Evolutionary conservation across 208 protist genomes (phyloP).

Genomic region (Crithidia expoeki): DNA sequence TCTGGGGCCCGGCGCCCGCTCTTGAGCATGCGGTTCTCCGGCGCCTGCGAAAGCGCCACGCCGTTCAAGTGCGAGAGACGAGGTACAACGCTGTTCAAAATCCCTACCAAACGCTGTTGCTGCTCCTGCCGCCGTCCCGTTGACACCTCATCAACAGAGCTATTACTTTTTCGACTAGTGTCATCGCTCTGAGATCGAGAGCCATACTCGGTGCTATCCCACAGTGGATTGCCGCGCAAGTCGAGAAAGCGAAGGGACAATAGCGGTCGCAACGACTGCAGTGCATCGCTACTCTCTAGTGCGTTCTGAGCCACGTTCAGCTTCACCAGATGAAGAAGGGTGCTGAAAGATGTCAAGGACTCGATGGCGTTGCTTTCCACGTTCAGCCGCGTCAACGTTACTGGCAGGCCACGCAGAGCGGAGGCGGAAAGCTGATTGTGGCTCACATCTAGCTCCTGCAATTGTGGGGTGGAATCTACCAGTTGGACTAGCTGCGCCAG

Average conservation of each 20-base stretch:
- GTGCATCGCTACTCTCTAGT: conserved; percentile 35
- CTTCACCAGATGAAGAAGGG: conserved; percentile 40
- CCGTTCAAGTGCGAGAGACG: conserved; percentile 68
- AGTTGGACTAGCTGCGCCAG: conserved; percentile 48
- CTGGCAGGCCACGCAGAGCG: conserved; percentile 42
- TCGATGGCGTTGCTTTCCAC: conserved; percentile 53
- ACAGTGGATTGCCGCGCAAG: conserved; percentile 59
- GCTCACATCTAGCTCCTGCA: conserved; percentile 65
- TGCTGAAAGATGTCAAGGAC: conserved; percentile 42
- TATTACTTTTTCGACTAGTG: background rate
- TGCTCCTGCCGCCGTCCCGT: background rate
- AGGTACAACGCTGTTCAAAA: conserved; percentile 47
- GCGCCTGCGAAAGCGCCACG: conserved; percentile 65
- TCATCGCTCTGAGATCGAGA: background rate
- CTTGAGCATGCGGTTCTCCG: conserved; percentile 56
- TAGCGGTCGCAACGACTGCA: conserved; percentile 42
- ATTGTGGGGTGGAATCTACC: conserved; percentile 34
- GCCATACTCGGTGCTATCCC: background rate
- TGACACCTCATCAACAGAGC: background rate
- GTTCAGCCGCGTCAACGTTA: conserved; percentile 45
- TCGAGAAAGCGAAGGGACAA: conserved; percentile 65
- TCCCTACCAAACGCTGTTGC: conserved; percentile 17
- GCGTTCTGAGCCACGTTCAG: conserved; percentile 60
- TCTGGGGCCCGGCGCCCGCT: conserved; percentile 24
- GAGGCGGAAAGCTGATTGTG: conserved; percentile 63